phyloP scores from a whole-genome alignment of 2,329 filamentous ascomycete species.

The Fusarium nygamai region DNA sequence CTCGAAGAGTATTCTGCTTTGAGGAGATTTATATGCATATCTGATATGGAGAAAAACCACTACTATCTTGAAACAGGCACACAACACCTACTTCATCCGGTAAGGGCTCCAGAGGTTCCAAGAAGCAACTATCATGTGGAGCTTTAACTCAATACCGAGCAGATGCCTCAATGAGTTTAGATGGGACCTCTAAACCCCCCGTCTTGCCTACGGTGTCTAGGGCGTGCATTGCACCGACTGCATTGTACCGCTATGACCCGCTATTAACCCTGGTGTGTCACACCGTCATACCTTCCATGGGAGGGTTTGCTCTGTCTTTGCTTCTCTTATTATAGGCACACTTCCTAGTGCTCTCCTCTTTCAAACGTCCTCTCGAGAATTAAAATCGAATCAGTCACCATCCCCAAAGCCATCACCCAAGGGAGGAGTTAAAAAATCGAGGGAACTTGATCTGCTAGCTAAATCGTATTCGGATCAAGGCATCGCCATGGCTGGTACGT shows the following conservation, averaged over 20 bases:
- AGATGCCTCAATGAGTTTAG: constrained; percentile 31
- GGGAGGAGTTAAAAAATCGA: not conserved
- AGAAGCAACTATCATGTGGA: not conserved
- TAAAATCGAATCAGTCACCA: not conserved
- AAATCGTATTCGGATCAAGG: not conserved
- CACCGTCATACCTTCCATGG: constrained; percentile 27
- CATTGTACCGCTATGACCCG: constrained; percentile 14
- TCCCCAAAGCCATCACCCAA: not conserved
- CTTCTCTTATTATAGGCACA: constrained; percentile 27
- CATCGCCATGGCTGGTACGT: constrained; percentile 40
- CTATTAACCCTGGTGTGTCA: constrained; percentile 32
- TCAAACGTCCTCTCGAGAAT: not conserved
- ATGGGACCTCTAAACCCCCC: not conserved
- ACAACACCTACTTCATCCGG: constrained; percentile 9
- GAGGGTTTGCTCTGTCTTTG: constrained; percentile 7
- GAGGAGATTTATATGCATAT: not conserved
- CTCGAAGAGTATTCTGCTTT: not conserved
- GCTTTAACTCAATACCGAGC: constrained; percentile 21
- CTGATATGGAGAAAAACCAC: not conserved
- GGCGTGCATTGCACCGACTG: constrained; percentile 23
- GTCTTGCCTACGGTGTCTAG: not conserved
- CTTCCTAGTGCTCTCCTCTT: constrained; percentile 10
- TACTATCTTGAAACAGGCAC: not conserved
- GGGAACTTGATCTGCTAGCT: not conserved
- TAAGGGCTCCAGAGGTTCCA: constrained; percentile 1